phyloP scores from a whole-genome alignment of 768 basidiomycete genomes.

The Auricularia cornea region DNA sequence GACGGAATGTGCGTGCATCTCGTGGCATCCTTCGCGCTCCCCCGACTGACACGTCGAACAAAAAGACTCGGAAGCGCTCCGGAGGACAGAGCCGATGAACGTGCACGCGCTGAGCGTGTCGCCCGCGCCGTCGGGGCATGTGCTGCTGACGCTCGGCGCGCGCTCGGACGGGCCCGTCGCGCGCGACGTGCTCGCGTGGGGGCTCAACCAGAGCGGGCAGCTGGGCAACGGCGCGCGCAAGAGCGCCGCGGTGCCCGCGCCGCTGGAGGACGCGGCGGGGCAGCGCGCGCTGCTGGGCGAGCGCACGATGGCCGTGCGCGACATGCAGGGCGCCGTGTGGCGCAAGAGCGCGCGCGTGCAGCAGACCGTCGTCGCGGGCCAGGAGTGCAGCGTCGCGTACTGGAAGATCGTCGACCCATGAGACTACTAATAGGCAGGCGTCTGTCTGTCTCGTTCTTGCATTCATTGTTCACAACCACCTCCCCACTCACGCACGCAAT shows the following conservation, averaged over 20 bases:
- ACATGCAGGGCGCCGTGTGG: conserved; percentile 54
- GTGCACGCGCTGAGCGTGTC: conserved; percentile 60
- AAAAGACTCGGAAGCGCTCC: neutral
- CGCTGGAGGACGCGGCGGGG: conserved; percentile 34
- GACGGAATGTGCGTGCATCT: conserved; percentile 60
- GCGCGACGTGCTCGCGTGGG: conserved; percentile 66
- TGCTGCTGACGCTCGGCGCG: conserved; percentile 66
- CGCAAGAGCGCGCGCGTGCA: conserved; percentile 52
- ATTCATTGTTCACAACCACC: no score
- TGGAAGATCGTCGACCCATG: conserved; percentile 39
- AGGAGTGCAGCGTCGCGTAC: conserved; percentile 56
- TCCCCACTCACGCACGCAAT: no score
- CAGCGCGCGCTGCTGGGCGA: conserved; percentile 36
- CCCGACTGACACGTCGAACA: neutral
- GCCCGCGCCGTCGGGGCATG: conserved; percentile 43
- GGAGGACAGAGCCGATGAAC: conserved; percentile 50
- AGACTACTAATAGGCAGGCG: no score
- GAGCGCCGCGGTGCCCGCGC: conserved; percentile 46
- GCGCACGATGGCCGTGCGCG: conserved; percentile 45
- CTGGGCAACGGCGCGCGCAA: conserved; percentile 66
- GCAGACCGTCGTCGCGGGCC: conserved; percentile 56
- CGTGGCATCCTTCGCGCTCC: neutral
- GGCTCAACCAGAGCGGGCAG: conserved; percentile 63
- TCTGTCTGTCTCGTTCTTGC: no score
- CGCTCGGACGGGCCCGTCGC: conserved; percentile 33